phyloP scores from a whole-genome alignment of 139 green algal species.

The Penium margaritaceum region DNA sequence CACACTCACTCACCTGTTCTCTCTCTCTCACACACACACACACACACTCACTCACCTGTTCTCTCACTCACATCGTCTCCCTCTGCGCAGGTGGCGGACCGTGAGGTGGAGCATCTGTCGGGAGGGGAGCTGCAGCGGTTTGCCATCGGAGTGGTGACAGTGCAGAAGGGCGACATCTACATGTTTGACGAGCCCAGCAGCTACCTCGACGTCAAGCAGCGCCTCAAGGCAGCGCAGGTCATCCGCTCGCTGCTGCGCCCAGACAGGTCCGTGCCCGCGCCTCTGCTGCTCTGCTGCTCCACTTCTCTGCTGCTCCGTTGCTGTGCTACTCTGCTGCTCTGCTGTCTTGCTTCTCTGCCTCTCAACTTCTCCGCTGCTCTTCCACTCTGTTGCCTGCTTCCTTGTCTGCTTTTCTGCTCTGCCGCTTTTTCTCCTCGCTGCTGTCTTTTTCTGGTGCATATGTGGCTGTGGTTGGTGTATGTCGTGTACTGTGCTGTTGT shows the following conservation, averaged over 20 bases:
- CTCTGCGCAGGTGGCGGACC: conserved; percentile 70
- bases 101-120: conserved; percentile 87
- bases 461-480: too few relatives aligned
- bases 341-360: too few relatives aligned
- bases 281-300: too few relatives aligned
- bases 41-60: not conserved
- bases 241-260: conserved; percentile 41
- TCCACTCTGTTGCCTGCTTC: too few relatives aligned
- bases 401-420: too few relatives aligned
- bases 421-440: too few relatives aligned
- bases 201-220: conserved; percentile 94
- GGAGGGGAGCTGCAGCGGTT: conserved; percentile 97
- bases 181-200: conserved; percentile 97
- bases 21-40: not conserved
- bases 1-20: not conserved
- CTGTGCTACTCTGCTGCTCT: too few relatives aligned
- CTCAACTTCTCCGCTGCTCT: too few relatives aligned
- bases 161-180: conserved; percentile 86
- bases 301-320: too few relatives aligned
- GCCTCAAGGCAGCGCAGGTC: conserved; percentile 69
- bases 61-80: not conserved
- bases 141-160: conserved; percentile 87
- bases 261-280: conserved; percentile 36
- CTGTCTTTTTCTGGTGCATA: too few relatives aligned
- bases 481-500: too few relatives aligned